Conservation (phyloP, 1,139 yeast species). For the Diutina mesorugosa region DNA sequence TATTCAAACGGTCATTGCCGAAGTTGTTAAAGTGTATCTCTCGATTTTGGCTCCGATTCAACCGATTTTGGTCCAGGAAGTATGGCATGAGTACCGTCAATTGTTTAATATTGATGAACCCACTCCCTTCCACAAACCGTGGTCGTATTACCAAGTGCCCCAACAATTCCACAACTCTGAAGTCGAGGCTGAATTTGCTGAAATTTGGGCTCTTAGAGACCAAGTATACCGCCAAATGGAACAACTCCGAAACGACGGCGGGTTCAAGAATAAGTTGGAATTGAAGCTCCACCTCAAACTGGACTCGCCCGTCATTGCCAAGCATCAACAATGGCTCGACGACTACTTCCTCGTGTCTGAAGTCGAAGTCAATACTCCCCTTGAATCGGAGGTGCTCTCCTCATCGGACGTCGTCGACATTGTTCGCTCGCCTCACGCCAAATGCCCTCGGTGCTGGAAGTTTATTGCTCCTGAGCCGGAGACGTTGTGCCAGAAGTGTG, state of each 20-base stretch:
- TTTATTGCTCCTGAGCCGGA: conserved; percentile 40
- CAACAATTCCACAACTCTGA: conserved; percentile 11
- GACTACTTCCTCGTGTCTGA: conserved; percentile 63
- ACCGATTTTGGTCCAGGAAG: conserved; percentile 81
- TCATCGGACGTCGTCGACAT: conserved; percentile 18
- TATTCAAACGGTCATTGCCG: conserved; percentile 58
- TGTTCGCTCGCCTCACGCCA: conserved; percentile 31
- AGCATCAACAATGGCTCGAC: conserved; percentile 20
- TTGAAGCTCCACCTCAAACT: conserved; percentile 31
- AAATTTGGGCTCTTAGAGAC: conserved; percentile 35
- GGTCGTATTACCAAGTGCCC: conserved; percentile 16
- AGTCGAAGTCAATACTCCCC: conserved; percentile 19
- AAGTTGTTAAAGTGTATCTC: conserved; percentile 48
- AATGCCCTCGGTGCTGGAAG: conserved; percentile 96
- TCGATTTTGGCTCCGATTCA: conserved; percentile 67
- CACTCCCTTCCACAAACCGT: conserved; percentile 39
- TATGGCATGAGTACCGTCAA: conserved; percentile 45
- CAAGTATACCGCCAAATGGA: conserved; percentile 31
- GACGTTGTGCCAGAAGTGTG: conserved; percentile 55
- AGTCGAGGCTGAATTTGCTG: conserved; percentile 26
- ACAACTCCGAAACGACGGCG: conserved; percentile 15
- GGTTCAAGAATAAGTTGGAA: conserved; percentile 54
- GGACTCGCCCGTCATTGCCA: conserved; percentile 9
- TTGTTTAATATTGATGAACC: conserved; percentile 13
- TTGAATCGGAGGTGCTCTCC: conserved; percentile 9